Conservation (phyloP, 2,329 filamentous ascomycete genomes). For the Allantophomopsis cytisporea region DNA sequence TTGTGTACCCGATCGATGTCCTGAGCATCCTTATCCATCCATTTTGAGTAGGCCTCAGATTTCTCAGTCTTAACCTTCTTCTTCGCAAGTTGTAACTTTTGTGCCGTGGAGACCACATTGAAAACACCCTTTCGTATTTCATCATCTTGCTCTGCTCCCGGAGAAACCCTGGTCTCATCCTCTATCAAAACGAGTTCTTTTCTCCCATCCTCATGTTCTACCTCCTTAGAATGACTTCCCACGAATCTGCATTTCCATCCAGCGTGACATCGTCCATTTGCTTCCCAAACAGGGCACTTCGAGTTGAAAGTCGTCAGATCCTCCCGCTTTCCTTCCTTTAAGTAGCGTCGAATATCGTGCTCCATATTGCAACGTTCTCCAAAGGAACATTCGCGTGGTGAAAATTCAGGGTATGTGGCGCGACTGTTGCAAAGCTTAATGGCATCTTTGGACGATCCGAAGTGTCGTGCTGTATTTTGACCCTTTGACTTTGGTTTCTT, state of each 20-base stretch:
- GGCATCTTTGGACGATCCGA: slow-evolving; percentile 67
- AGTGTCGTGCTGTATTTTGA: slow-evolving; percentile 74
- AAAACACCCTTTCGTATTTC: slow-evolving; percentile 48
- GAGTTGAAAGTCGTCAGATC: slow-evolving; percentile 67
- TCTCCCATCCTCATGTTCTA: slow-evolving; percentile 63
- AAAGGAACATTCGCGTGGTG: slow-evolving; percentile 61
- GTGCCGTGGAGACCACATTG: slow-evolving; percentile 57
- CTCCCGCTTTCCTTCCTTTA: slow-evolving; percentile 66
- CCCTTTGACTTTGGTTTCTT: slow-evolving; percentile 52
- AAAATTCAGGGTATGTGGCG: slow-evolving; percentile 64
- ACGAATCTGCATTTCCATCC: slow-evolving; percentile 96
- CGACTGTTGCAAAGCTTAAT: slow-evolving; percentile 67
- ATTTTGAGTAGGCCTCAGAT: slow-evolving; percentile 63
- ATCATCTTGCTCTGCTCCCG: slow-evolving; percentile 14
- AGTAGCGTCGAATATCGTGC: slow-evolving; percentile 77
- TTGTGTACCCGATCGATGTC: slow-evolving; percentile 33
- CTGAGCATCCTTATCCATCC: slow-evolving; percentile 56
- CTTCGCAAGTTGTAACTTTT: slow-evolving; percentile 64
- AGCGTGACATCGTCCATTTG: slow-evolving; percentile 60
- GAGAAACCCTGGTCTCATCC: slow-evolving; percentile 5
- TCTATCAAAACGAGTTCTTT: slow-evolving; percentile 68
- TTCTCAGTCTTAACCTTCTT: slow-evolving; percentile 58
- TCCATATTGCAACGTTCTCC: slow-evolving; percentile 70
- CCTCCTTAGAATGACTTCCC: slow-evolving; percentile 72
- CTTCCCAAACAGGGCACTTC: slow-evolving; percentile 70